These are phyloP conservation scores for Yamadazyma pseudoaaseri DNA, from an alignment of 1,139 yeast species.

Conservation along the genomic window DNA sequence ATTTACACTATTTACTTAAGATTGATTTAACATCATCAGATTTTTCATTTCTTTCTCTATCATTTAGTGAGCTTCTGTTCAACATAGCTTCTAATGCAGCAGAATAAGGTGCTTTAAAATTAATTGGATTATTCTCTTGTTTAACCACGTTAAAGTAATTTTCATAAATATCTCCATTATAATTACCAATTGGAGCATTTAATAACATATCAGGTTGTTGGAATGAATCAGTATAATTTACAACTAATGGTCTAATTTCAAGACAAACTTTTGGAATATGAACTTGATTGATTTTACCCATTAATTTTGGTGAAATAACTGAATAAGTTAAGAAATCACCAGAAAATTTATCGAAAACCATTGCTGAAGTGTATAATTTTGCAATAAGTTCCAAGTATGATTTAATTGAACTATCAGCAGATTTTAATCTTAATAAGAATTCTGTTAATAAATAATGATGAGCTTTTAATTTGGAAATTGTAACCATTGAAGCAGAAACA, in stretches of 20 bases:
- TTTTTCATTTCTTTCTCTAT: constrained; percentile 50
- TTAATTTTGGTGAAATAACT: constrained; percentile 48
- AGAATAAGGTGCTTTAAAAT: constrained; percentile 63
- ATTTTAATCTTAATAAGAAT: constrained; percentile 34
- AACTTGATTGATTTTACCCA: constrained; percentile 45
- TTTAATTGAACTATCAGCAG: constrained; percentile 20
- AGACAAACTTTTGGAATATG: constrained; percentile 44
- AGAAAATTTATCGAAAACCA: constrained; percentile 69
- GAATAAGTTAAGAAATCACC: constrained; percentile 72
- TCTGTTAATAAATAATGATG: constrained; percentile 52
- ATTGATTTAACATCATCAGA: constrained; percentile 39
- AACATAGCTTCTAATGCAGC: constrained; percentile 50
- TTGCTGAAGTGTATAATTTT: constrained; percentile 62
- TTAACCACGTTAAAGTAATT: constrained; percentile 62
- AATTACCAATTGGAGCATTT: constrained; percentile 82
- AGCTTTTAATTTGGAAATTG: constrained; percentile 61
- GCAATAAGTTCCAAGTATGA: constrained; percentile 33
- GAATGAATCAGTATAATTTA: constrained; percentile 88
- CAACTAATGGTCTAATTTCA: constrained; percentile 65
- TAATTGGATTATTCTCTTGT: constrained; percentile 50
- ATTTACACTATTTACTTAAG: constrained; percentile 22
- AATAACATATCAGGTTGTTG: constrained; percentile 80
- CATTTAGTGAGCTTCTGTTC: constrained; percentile 47
- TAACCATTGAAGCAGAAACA: constrained; percentile 54
- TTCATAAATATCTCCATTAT: constrained; percentile 84